phyloP scores from a whole-genome alignment of 768 basidiomycete genomes.

The Coprinellus aureogranulatus region DNA sequence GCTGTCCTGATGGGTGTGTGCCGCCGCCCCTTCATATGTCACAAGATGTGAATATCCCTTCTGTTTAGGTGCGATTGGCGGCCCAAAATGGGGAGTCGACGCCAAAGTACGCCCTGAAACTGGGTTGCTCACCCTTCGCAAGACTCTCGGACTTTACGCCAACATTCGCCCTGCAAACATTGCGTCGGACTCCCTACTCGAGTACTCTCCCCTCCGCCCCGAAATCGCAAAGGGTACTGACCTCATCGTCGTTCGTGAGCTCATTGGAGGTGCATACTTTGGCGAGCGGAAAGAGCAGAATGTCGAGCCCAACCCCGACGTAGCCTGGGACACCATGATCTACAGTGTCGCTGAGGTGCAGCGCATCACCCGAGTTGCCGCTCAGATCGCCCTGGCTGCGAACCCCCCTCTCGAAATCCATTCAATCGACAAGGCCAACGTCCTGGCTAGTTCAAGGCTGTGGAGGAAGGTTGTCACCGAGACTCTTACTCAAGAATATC shows the following conservation, averaged over 20 bases:
- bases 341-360: slow-evolving; percentile 91
- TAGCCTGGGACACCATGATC: slow-evolving; percentile 89
- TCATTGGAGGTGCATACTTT: slow-evolving; percentile 96
- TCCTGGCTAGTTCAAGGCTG: slow-evolving; percentile 88
- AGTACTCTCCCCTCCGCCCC: slow-evolving; percentile 85
- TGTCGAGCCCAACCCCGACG: slow-evolving; percentile 57
- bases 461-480: slow-evolving; percentile 95
- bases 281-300: slow-evolving; percentile 88
- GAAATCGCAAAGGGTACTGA: slow-evolving; percentile 80
- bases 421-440: slow-evolving; percentile 98
- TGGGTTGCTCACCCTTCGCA: slow-evolving; percentile 85
- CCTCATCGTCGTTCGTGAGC: slow-evolving; percentile 92
- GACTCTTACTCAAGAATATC: slow-evolving; percentile 80
- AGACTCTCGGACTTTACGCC: slow-evolving; percentile 91
- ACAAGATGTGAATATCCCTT: slow-evolving; percentile 7
- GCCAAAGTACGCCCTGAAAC: slow-evolving; percentile 88
- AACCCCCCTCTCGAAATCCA: slow-evolving; percentile 87
- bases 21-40: not conserved
- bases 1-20: slow-evolving; percentile 87
- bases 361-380: slow-evolving; percentile 93
- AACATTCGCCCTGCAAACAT: slow-evolving; percentile 98
- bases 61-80: slow-evolving; percentile 83
- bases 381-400: slow-evolving; percentile 79
- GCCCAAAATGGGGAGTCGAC: slow-evolving; percentile 97
- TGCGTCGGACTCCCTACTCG: slow-evolving; percentile 84